A percentile compares a stretch with the other conserved stretches of the same genome.
phyloP scores from a whole-genome alignment of 805 yeast species.

The Candida saitoana region DNA sequence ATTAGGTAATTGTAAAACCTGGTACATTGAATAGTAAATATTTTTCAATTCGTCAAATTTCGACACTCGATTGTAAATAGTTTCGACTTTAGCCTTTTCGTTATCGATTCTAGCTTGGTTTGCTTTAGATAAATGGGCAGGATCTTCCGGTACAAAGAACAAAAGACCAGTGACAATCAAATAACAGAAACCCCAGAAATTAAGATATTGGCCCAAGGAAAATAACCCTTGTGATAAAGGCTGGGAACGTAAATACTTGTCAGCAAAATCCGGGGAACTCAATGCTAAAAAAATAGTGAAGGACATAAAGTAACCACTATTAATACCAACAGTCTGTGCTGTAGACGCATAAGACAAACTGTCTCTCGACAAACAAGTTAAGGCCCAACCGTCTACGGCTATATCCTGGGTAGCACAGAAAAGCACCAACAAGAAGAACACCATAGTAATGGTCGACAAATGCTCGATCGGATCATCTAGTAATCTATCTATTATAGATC shows the following conservation, averaged over 20 bases:
- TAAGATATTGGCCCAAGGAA: constrained; percentile 69
- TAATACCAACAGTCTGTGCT: constrained; percentile 94
- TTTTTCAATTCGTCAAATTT: constrained; percentile 34
- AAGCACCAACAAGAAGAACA: constrained; percentile 75
- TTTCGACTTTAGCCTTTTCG: constrained; percentile 25
- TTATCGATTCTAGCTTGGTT: constrained; percentile 26
- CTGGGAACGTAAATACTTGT: constrained; percentile 63
- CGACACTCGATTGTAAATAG: constrained; percentile 19
- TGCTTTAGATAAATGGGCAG: constrained; percentile 41
- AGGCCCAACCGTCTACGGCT: constrained; percentile 99
- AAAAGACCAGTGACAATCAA: constrained; percentile 64
- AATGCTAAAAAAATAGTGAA: constrained; percentile 90
- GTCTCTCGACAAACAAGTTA: constrained; percentile 74
- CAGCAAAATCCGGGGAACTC: constrained; percentile 89
- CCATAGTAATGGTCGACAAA: constrained; percentile 55
- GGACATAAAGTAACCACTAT: constrained; percentile 86
- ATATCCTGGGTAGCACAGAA: constrained; percentile 97
- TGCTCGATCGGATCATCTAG: constrained; percentile 49
- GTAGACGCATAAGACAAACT: constrained; percentile 91
- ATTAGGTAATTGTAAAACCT: constrained; percentile 64
- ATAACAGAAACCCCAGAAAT: constrained; percentile 72
- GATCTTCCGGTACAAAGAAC: constrained; percentile 67
- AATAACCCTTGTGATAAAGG: constrained; percentile 67
- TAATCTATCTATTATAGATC: constrained; percentile 48
- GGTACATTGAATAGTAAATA: constrained; percentile 63